Percentiles rank a stretch among this genome's conserved stretches.
These are phyloP conservation scores for Debaryomyces sp. DNA, from an alignment of 1,139 yeast species.

Conservation along the genomic window DNA sequence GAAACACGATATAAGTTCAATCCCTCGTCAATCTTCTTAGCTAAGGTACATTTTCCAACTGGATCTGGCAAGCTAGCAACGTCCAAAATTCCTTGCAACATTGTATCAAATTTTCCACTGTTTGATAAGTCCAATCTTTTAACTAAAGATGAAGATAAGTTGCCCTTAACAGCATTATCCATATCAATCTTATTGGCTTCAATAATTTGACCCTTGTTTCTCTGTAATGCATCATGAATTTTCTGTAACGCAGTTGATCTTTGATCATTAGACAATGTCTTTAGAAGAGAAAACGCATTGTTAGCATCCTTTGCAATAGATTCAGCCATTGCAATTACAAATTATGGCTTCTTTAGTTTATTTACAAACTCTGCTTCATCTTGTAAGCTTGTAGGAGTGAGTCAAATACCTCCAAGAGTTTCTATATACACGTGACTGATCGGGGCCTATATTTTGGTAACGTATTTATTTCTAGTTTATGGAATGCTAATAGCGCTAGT, in stretches of 20 bases:
- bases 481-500: not conserved
- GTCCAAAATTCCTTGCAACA: conserved; percentile 93
- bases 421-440: not conserved
- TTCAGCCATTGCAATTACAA: conserved; percentile 51
- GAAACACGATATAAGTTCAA: conserved; percentile 79
- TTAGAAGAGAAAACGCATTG: conserved; percentile 74
- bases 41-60: conserved; percentile 80
- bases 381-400: not conserved
- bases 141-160: conserved; percentile 68
- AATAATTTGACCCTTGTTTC: conserved; percentile 61
- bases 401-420: not conserved
- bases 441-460: not conserved
- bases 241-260: conserved; percentile 73
- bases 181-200: conserved; percentile 76
- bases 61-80: conserved; percentile 91
- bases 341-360: too few relatives aligned
- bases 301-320: conserved; percentile 79
- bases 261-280: conserved; percentile 72
- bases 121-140: conserved; percentile 82
- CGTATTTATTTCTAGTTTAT: not conserved
- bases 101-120: conserved; percentile 85
- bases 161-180: conserved; percentile 60
- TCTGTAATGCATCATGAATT: conserved; percentile 68
- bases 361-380: not conserved
- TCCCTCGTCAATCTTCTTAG: conserved; percentile 84